Percentiles rank a stretch among this genome's conserved stretches.
phyloP scores from a whole-genome alignment of 163 green algal species.

The Smithsoniella earleae region DNA sequence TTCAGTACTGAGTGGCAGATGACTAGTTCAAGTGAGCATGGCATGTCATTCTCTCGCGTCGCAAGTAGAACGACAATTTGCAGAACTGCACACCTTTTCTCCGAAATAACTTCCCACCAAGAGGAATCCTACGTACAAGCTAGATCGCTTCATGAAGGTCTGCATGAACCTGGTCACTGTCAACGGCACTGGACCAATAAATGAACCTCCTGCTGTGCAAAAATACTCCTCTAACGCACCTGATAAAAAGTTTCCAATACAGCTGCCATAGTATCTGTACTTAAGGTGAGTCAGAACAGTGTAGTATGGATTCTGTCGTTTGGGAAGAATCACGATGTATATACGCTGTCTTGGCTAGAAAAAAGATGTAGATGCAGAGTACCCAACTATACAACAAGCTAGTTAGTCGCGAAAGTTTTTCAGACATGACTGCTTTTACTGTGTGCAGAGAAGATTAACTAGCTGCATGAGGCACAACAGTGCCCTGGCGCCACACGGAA shows the following conservation, averaged over 20 bases:
- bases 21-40: too few species aligned
- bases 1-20: background rate
- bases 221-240: background rate
- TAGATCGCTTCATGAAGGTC: constrained; percentile 31
- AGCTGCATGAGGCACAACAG: too few species aligned
- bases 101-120: constrained; percentile 24
- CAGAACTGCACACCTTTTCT: constrained; percentile 5
- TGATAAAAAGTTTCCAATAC: constrained; percentile 28
- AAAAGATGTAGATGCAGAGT: background rate
- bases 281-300: too few species aligned
- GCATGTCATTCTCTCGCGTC: background rate
- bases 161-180: background rate
- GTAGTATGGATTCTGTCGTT: background rate
- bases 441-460: too few species aligned
- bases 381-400: background rate
- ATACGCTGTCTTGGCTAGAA: background rate
- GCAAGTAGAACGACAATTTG: background rate
- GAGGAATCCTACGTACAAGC: constrained; percentile 25
- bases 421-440: background rate
- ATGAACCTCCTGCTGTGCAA: background rate
- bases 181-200: background rate
- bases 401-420: background rate
- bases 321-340: background rate
- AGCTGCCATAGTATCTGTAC: too few species aligned
- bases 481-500: too few species aligned